Percentiles rank a stretch among this genome's conserved stretches.
These are phyloP conservation scores for Lagenidium giganteum DNA, from an alignment of 352 stramenopile genomes.

Conservation along the genomic window DNA sequence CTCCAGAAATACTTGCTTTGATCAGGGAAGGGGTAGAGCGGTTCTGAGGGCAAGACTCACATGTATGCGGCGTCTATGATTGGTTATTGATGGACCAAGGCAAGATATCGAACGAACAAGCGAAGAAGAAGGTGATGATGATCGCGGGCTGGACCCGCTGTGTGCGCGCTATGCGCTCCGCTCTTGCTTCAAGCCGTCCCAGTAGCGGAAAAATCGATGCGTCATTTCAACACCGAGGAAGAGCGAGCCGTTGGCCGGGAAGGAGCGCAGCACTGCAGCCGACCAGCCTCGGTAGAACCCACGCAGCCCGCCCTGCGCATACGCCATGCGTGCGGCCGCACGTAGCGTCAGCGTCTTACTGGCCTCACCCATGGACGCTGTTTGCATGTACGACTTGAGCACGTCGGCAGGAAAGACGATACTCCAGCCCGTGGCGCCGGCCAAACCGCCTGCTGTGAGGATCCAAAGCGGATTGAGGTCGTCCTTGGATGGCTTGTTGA, in stretches of 20 bases:
- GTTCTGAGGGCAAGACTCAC: too few species aligned
- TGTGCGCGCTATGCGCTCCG: conserved; percentile 14
- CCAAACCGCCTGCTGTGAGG: conserved; percentile 61
- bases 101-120: too few species aligned
- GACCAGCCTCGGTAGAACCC: conserved; percentile 82
- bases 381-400: conserved; percentile 79
- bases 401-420: conserved; percentile 79
- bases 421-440: conserved; percentile 65
- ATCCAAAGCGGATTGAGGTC: conserved; percentile 62
- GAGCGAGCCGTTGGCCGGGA: conserved; percentile 78
- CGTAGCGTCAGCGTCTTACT: conserved; percentile 25
- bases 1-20: too few species aligned
- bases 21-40: too few species aligned
- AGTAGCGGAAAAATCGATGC: conserved; percentile 55
- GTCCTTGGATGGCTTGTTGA: conserved; percentile 47
- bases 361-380: conserved; percentile 15
- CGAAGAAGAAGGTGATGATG: too few species aligned
- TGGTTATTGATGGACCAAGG: too few species aligned
- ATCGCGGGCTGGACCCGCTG: too few species aligned
- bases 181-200: conserved; percentile 25
- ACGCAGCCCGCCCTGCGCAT: conserved; percentile 42
- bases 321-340: conserved; percentile 35
- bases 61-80: too few species aligned
- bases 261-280: conserved; percentile 66
- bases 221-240: conserved; percentile 83